phyloP scores from a whole-genome alignment of 257 asterid genomes.

The Anisodus acutangulus region DNA sequence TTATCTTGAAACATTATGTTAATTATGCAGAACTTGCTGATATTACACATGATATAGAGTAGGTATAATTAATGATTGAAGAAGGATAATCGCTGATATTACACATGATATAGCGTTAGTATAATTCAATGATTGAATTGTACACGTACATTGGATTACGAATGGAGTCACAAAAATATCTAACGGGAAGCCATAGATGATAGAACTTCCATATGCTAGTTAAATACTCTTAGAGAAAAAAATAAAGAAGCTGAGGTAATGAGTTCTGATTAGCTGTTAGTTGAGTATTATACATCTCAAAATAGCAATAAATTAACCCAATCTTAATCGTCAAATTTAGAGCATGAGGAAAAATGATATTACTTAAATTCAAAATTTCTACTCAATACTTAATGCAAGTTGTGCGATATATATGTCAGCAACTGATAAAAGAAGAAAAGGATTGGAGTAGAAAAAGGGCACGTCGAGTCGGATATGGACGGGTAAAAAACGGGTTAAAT shows the following conservation, averaged over 20 bases:
- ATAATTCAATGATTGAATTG: neutral
- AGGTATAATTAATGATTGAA: no score
- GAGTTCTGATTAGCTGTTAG: neutral
- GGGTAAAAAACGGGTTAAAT: no score
- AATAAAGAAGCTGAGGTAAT: neutral
- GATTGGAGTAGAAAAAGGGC: no score
- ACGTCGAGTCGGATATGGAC: no score
- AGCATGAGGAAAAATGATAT: no score
- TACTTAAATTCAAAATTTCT: neutral
- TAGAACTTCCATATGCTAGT: neutral
- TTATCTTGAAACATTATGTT: neutral
- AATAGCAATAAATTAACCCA: neutral
- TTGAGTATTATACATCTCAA: neutral
- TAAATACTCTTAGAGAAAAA: neutral
- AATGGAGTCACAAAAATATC: neutral
- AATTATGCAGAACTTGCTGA: neutral
- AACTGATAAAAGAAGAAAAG: neutral
- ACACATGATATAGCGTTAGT: neutral
- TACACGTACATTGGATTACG: neutral
- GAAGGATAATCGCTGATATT: neutral
- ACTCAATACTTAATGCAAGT: neutral
- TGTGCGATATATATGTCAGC: neutral
- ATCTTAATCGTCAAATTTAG: neutral
- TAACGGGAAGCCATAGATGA: no score
- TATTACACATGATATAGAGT: no score